Evolutionary conservation across 179 eudicot species (phyloP).

Genomic region (Sideroxylon spinosum): DNA sequence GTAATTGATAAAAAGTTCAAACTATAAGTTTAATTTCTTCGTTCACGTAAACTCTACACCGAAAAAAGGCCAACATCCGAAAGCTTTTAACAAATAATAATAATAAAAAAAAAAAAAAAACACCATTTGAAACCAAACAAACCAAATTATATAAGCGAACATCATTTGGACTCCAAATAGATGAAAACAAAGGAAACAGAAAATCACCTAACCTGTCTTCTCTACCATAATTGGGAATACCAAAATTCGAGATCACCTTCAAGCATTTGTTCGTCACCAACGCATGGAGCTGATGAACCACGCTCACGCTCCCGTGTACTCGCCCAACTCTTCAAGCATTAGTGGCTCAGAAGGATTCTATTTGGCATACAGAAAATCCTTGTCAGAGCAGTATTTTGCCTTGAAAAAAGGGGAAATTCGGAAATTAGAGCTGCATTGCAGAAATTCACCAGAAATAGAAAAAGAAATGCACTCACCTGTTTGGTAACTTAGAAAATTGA

Average conservation of each 20-base stretch:
- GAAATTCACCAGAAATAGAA: not conserved
- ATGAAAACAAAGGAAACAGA: too few relatives aligned
- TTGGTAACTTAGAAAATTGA: conserved; percentile 4
- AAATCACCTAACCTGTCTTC: too few relatives aligned
- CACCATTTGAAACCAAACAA: not conserved
- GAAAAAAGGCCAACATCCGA: not conserved
- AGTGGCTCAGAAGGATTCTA: too few relatives aligned
- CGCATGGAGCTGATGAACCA: conserved; percentile 56
- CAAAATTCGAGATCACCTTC: conserved; percentile 26
- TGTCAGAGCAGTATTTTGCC: too few relatives aligned
- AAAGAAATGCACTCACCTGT: not conserved
- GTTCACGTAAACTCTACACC: not conserved
- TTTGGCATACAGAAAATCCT: too few relatives aligned
- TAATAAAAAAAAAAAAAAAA: not conserved
- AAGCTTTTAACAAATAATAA: too few relatives aligned
- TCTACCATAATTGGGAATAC: too few relatives aligned
- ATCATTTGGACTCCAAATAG: too few relatives aligned
- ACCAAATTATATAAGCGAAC: too few relatives aligned
- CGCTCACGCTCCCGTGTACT: conserved; percentile 46
- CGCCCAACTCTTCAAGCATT: conserved; percentile 38
- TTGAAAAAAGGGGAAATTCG: too few relatives aligned
- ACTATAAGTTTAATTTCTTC: not conserved
- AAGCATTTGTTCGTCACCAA: conserved; percentile 55
- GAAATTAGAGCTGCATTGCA: too few relatives aligned
- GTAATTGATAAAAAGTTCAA: not conserved